These are phyloP conservation scores for Sphagnum contortum DNA, from an alignment of 225 moss, liverwort and hornwort genomes.

Conservation along the genomic window DNA sequence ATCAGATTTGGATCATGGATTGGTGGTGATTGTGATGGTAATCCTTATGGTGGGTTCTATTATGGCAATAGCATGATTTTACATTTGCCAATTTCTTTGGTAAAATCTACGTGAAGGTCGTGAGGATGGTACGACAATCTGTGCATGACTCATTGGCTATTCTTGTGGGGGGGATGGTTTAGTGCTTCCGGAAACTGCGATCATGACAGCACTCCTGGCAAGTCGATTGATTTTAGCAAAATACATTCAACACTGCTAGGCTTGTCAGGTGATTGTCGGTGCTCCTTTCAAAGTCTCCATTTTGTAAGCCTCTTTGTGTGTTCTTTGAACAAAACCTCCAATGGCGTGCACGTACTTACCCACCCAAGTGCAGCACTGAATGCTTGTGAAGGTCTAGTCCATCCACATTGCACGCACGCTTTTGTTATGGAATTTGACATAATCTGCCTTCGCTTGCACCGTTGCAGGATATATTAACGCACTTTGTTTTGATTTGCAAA, in stretches of 20 bases:
- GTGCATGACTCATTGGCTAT: not conserved
- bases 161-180: too few species aligned
- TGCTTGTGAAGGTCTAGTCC: too few species aligned
- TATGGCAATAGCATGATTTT: too few species aligned
- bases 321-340: too few species aligned
- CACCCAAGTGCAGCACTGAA: too few species aligned
- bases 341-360: too few species aligned
- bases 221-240: slow-evolving; percentile 87
- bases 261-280: slow-evolving; percentile 67
- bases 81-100: not conserved
- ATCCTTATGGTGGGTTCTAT: slow-evolving; percentile 72
- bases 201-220: slow-evolving; percentile 80
- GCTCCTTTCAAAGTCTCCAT: too few species aligned
- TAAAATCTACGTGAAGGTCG: too few species aligned
- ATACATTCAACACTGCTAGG: slow-evolving; percentile 71
- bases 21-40: slow-evolving; percentile 97
- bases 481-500: slow-evolving; percentile 70
- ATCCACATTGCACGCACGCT: too few species aligned
- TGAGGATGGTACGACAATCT: not conserved
- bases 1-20: slow-evolving; percentile 98
- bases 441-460: too few species aligned
- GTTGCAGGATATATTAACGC: slow-evolving; percentile 77
- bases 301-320: too few species aligned
- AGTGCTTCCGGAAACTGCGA: slow-evolving; percentile 84
- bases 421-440: too few species aligned